A percentile compares a stretch with the other conserved stretches of the same genome.
These are phyloP conservation scores for Cornus controversa DNA, from an alignment of 148 eudicot species.

Conservation along the genomic window DNA sequence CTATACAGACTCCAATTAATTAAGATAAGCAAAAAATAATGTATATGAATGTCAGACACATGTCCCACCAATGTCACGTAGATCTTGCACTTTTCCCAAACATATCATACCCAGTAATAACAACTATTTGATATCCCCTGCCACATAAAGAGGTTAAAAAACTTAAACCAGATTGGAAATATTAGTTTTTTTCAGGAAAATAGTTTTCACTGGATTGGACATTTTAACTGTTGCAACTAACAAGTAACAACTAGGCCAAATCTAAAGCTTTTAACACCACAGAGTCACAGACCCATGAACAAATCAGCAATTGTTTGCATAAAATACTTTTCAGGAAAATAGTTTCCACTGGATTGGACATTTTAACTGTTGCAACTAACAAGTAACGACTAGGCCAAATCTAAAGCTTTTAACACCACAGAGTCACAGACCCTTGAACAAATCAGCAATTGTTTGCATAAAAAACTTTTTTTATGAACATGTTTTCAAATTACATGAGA, in stretches of 20 bases:
- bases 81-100: background rate
- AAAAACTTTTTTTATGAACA: too few species aligned
- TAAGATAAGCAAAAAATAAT: too few species aligned
- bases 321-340: too few species aligned
- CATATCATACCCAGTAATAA: background rate
- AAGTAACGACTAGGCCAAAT: background rate
- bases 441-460: background rate
- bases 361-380: background rate
- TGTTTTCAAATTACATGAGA: too few species aligned
- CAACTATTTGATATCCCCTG: too few species aligned
- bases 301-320: background rate
- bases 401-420: background rate
- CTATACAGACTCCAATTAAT: too few species aligned
- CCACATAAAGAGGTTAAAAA: too few species aligned
- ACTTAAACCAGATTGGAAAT: too few species aligned
- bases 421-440: background rate
- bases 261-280: background rate
- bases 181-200: too few species aligned
- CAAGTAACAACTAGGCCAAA: background rate
- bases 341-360: background rate
- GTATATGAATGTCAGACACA: too few species aligned
- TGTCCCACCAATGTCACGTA: too few species aligned
- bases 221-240: background rate
- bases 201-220: background rate
- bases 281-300: background rate